A percentile compares a stretch with the other conserved stretches of the same genome.
These are phyloP conservation scores for Microbotryomycetes sp. DNA, from an alignment of 1,284 basidiomycete species.

Conservation along the genomic window DNA sequence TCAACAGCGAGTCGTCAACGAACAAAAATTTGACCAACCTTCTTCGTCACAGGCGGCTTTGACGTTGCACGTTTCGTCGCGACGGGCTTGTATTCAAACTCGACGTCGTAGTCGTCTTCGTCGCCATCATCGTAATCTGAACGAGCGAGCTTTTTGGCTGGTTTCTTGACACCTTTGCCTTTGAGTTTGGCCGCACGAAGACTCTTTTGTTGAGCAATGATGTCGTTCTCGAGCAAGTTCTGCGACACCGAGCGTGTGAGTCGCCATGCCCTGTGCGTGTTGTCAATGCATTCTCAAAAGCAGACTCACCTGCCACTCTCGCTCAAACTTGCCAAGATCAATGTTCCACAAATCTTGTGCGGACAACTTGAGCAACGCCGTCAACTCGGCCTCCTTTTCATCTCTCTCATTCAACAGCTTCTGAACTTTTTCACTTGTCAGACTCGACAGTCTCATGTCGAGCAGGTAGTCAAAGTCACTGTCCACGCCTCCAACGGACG, in stretches of 20 bases:
- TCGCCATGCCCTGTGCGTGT: too few relatives aligned
- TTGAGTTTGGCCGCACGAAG: conserved; percentile 47
- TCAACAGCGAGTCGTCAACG: too few relatives aligned
- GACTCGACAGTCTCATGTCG: conserved; percentile 89
- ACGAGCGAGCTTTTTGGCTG: conserved; percentile 9
- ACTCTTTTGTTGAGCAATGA: conserved; percentile 51
- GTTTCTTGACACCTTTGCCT: conserved; percentile 57
- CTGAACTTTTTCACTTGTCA: conserved; percentile 90
- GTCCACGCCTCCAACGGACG: conserved; percentile 45
- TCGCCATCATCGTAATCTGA: conserved; percentile 31
- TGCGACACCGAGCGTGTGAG: too few relatives aligned
- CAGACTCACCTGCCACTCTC: conserved; percentile 62
- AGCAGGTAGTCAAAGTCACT: conserved; percentile 91
- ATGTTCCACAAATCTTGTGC: conserved; percentile 84
- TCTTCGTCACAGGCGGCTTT: conserved; percentile 55
- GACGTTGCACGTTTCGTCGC: conserved; percentile 51
- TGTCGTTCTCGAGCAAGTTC: conserved; percentile 56
- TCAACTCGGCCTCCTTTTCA: conserved; percentile 76
- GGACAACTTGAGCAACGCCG: conserved; percentile 67
- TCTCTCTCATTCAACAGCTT: conserved; percentile 73
- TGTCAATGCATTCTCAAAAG: too few relatives aligned
- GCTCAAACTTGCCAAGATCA: conserved; percentile 78
- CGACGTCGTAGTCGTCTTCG: not conserved
- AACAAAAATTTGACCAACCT: not conserved
- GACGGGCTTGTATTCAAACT: not conserved